These are phyloP conservation scores for Effrenium voratum DNA, from an alignment of 73 alveolate species.

Conservation along the genomic window DNA sequence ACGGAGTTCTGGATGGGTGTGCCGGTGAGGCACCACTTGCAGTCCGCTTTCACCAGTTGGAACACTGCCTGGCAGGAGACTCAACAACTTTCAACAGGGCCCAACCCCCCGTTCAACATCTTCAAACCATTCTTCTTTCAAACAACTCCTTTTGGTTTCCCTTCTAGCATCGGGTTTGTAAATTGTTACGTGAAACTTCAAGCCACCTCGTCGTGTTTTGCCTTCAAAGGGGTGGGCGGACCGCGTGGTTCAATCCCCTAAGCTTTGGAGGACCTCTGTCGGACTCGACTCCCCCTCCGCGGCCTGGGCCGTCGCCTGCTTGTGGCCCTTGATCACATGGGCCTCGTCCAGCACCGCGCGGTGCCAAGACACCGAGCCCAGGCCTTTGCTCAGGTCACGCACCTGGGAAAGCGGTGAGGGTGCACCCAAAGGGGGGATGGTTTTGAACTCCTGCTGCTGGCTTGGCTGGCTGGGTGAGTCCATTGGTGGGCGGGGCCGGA, in stretches of 20 bases:
- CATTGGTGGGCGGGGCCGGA: no score
- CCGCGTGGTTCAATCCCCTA: no score
- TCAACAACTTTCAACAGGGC: background rate
- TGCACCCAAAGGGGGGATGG: no score
- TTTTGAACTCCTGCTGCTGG: no score
- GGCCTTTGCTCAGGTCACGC: constrained; percentile 41
- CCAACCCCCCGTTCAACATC: background rate
- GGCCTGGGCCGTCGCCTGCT: constrained; percentile 83
- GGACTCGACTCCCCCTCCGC: no score
- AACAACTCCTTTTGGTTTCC: background rate
- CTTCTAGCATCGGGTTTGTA: no score
- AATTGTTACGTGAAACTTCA: no score
- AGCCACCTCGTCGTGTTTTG: no score
- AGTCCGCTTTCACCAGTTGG: constrained; percentile 49
- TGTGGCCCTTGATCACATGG: constrained; percentile 41
- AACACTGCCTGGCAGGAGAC: no score
- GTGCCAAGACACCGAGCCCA: constrained; percentile 59
- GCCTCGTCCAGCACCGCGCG: constrained; percentile 87
- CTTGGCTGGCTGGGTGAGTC: no score
- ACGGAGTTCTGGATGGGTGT: constrained; percentile 84
- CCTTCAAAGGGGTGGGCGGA: no score
- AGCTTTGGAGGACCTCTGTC: no score
- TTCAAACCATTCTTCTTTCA: background rate
- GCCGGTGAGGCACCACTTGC: constrained; percentile 93
- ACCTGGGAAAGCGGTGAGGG: constrained; percentile 26